Evolutionary conservation across 176 grass and related monocot species (phyloP).

Genomic region (Aegilops tauschii): DNA sequence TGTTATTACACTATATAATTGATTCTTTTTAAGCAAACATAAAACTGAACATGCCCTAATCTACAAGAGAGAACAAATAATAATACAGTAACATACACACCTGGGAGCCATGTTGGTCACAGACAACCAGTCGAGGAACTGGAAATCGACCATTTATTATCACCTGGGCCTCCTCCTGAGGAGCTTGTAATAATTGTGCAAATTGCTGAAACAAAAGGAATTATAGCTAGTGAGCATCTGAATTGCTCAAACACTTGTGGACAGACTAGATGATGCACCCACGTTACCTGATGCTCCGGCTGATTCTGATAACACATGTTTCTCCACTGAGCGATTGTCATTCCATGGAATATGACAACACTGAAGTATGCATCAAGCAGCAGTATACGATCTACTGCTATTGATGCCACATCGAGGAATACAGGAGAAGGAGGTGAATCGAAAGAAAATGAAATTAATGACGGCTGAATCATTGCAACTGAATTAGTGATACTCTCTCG

Average conservation of each 20-base stretch:
- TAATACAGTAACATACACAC: conserved; percentile 35
- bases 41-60: not conserved
- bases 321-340: conserved; percentile 98
- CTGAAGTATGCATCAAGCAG: conserved; percentile 97
- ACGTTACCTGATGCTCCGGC: conserved; percentile 89
- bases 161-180: conserved; percentile 75
- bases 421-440: conserved; percentile 77
- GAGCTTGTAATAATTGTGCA: conserved; percentile 82
- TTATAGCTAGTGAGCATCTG: conserved; percentile 15
- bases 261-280: not conserved
- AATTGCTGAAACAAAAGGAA: conserved; percentile 65
- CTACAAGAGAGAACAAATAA: conserved; percentile 17
- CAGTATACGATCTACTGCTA: conserved; percentile 84
- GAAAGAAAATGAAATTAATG: conserved; percentile 88
- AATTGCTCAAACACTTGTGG: not conserved
- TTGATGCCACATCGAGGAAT: conserved; percentile 90
- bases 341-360: conserved; percentile 96
- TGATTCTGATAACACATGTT: conserved; percentile 98
- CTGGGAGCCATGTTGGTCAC: conserved; percentile 97
- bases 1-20: too few relatives aligned
- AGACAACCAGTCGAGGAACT: conserved; percentile 92
- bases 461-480: conserved; percentile 95
- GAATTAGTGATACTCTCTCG: conserved; percentile 91
- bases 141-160: conserved; percentile 90
- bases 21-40: not conserved